Evolutionary conservation across 352 stramenopile species (phyloP).

Genomic region (Pythium utonaiense): DNA sequence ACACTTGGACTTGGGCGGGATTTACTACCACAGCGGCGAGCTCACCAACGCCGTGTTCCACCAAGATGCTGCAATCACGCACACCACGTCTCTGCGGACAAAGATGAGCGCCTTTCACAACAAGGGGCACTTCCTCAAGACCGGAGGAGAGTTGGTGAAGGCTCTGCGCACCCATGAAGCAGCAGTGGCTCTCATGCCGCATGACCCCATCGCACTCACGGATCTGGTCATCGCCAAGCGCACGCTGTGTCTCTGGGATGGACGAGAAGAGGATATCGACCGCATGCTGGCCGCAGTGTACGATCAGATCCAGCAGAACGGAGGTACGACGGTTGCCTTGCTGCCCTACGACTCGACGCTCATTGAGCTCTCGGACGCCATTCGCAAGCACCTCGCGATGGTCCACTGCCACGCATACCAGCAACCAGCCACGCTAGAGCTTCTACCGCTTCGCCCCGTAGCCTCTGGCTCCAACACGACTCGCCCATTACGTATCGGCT

Average conservation of each 20-base stretch:
- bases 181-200: slow-evolving; percentile 32
- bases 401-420: slow-evolving; percentile 26
- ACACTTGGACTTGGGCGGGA: slow-evolving; percentile 49
- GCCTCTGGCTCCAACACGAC: neutral
- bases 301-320: slow-evolving; percentile 15
- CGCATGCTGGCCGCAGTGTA: slow-evolving; percentile 31
- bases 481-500: slow-evolving; percentile 65
- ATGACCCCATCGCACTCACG: slow-evolving; percentile 35
- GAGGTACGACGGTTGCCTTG: slow-evolving; percentile 21
- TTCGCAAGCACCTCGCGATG: slow-evolving; percentile 45
- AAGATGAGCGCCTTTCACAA: slow-evolving; percentile 55
- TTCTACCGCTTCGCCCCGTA: slow-evolving; percentile 19
- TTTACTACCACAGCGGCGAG: slow-evolving; percentile 45
- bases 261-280: slow-evolving; percentile 43
- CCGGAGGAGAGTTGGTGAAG: slow-evolving; percentile 29
- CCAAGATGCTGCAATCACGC: slow-evolving; percentile 38
- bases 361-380: slow-evolving; percentile 41
- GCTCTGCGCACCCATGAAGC: slow-evolving; percentile 44
- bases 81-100: slow-evolving; percentile 1
- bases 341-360: slow-evolving; percentile 76
- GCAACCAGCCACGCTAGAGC: slow-evolving; percentile 34
- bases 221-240: slow-evolving; percentile 51
- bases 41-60: slow-evolving; percentile 37
- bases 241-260: slow-evolving; percentile 58
- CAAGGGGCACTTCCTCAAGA: slow-evolving; percentile 69